Evolutionary conservation across 2,329 filamentous ascomycete genomes (phyloP).

Genomic region (Lomentospora prolificans): DNA sequence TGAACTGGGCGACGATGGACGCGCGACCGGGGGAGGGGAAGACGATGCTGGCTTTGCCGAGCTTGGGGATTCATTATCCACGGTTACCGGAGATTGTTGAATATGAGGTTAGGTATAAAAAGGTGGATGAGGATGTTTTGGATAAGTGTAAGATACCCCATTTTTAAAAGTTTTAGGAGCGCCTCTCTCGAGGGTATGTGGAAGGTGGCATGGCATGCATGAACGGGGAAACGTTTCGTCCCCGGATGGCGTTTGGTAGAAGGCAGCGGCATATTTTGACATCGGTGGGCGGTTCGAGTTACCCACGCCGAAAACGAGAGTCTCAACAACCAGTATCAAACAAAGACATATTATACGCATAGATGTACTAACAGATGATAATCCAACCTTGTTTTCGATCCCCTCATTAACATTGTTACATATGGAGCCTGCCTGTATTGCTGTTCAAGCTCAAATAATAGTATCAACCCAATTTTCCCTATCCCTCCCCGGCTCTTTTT

Average conservation of each 20-base stretch:
- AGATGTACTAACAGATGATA: not conserved
- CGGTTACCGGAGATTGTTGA: slow-evolving; percentile 36
- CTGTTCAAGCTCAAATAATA: too few species aligned
- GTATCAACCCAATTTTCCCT: too few species aligned
- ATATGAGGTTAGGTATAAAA: slow-evolving; percentile 41
- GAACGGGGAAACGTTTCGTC: too few species aligned
- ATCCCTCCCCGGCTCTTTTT: not conserved
- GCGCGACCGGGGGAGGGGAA: not conserved
- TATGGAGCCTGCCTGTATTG: too few species aligned
- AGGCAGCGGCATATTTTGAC: too few species aligned
- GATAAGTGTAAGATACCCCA: not conserved
- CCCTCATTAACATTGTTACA: not conserved
- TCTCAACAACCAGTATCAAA: not conserved
- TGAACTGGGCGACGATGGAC: not conserved
- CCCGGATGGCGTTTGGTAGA: too few species aligned
- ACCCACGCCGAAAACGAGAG: too few species aligned
- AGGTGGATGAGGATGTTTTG: slow-evolving; percentile 26
- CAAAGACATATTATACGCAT: not conserved
- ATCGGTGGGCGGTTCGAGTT: too few species aligned
- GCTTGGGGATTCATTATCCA: slow-evolving; percentile 37
- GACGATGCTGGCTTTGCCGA: slow-evolving; percentile 42
- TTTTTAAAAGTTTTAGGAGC: not conserved
- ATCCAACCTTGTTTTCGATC: not conserved
- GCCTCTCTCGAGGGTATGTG: too few species aligned
- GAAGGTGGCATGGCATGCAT: too few species aligned